Evolutionary conservation across 176 grass and related monocot genomes (phyloP).

Genomic region (Saccharum officinarum): DNA sequence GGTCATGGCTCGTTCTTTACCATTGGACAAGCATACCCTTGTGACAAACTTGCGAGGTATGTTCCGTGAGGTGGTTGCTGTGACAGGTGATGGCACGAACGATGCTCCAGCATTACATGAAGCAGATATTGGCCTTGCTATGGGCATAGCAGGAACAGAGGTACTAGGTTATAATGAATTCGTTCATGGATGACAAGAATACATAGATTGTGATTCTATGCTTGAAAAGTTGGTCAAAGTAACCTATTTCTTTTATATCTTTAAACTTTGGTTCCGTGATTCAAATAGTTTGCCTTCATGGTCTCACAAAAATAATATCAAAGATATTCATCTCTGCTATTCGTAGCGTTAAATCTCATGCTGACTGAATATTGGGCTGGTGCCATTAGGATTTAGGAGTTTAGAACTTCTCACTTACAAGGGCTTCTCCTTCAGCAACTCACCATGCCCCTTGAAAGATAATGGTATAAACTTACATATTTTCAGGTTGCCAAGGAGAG

Average conservation of each 20-base stretch:
- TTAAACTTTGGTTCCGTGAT: not conserved
- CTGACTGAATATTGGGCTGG: not conserved
- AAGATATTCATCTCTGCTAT: not conserved
- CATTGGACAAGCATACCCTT: conserved; percentile 90
- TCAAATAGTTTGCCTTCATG: not conserved
- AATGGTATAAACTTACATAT: not conserved
- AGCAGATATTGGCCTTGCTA: conserved; percentile 96
- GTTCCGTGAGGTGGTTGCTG: conserved; percentile 88
- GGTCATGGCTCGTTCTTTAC: conserved; percentile 97
- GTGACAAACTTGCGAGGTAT: conserved; percentile 82
- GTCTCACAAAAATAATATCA: not conserved
- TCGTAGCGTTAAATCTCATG: conserved; percentile 4
- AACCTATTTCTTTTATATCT: not conserved
- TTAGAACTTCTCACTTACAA: not conserved
- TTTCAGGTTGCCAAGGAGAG: conserved; percentile 88
- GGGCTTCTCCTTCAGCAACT: not conserved
- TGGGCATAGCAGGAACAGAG: conserved; percentile 98
- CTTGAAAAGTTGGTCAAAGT: not conserved
- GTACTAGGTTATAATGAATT: conserved; percentile 40
- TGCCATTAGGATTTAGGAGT: conserved; percentile 2
- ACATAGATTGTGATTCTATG: not conserved
- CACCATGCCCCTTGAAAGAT: not conserved
- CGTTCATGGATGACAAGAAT: not conserved
- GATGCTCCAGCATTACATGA: conserved; percentile 96
- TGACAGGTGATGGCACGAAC: conserved; percentile 97